These are phyloP conservation scores for Globisporangium canariense DNA, from an alignment of 352 stramenopile genomes.

Conservation along the genomic window DNA sequence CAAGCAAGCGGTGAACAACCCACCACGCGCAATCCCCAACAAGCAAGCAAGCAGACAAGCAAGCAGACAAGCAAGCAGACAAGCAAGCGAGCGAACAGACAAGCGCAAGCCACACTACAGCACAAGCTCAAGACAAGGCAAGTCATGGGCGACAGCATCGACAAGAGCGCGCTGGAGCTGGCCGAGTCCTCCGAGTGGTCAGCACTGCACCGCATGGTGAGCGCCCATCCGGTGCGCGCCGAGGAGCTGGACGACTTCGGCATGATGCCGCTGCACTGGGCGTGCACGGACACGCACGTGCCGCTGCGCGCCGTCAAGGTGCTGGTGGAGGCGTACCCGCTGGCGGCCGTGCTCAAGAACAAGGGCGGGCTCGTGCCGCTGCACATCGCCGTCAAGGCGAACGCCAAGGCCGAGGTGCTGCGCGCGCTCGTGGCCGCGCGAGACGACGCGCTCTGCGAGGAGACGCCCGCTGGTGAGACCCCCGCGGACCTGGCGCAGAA, in stretches of 20 bases:
- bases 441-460: slow-evolving; percentile 52
- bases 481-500: slow-evolving; percentile 56
- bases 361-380: slow-evolving; percentile 74
- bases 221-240: slow-evolving; percentile 42
- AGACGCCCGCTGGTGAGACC: slow-evolving; percentile 72
- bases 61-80: background rate
- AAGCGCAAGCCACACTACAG: background rate
- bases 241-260: slow-evolving; percentile 83
- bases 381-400: slow-evolving; percentile 82
- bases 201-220: slow-evolving; percentile 58
- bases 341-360: slow-evolving; percentile 59
- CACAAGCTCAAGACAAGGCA: background rate
- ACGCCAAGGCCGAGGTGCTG: slow-evolving; percentile 63
- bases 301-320: slow-evolving; percentile 64
- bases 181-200: slow-evolving; percentile 71
- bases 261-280: slow-evolving; percentile 86
- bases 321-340: slow-evolving; percentile 56
- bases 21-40: background rate
- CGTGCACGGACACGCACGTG: slow-evolving; percentile 74
- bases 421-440: slow-evolving; percentile 43
- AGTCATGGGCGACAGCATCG: slow-evolving; percentile 9
- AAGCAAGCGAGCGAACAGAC: background rate
- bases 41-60: background rate
- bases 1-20: background rate
- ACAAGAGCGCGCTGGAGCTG: slow-evolving; percentile 60